Base-by-base conservation (phyloP, 164 flowering plant genomes). In the Dillenia turbinata region DNA sequence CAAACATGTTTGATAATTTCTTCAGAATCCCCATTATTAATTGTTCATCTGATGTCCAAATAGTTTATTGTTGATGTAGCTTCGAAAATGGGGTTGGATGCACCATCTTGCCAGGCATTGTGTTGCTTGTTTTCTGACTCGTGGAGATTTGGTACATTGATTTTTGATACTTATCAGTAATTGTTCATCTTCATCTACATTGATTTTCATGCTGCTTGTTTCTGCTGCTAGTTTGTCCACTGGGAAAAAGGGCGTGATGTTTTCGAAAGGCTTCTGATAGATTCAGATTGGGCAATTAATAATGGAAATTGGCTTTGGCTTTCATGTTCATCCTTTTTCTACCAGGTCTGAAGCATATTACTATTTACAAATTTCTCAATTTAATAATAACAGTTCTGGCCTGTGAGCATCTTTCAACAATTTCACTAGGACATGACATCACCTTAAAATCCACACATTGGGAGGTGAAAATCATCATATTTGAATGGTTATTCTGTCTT, bases 171-270 rank as follows among this genome's bases (percentile, higher is more conserved):
- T 49, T 43, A 33, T 14, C 14, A 9, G 3, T 12, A 56, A 26
- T 14, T 54, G 43, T 26, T 12, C 9, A 11, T 48, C n/a, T 46
- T 67, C 45, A 40, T 50, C 59, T 49, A 44, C 33, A 51, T 33
- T 66, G 12, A 51, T 43, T 51, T 56, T 58, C 7, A 33, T 33
- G 40, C 40, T 33, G 44, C 51, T 33, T 75, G 56, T 56, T 26
- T 65, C 50, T 63, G 65, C 52, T 68, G 33, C 22, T 73, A 90
- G 98, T 93, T 93, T 71, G 64, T 93, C 59, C 96, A 93, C 54
- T 93, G 98, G 98, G 96, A 93, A 74, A 86, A 75, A 73, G 98
- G 97, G 2, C 94, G 92, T 19, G 92, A 90, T 83, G 95, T 90
- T 63, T 93, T 90, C 66, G 92, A 85, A 68, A 87, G 98, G 74